Evolutionary conservation across 768 basidiomycete species (phyloP).

Genomic region (Mycena galericulata): DNA sequence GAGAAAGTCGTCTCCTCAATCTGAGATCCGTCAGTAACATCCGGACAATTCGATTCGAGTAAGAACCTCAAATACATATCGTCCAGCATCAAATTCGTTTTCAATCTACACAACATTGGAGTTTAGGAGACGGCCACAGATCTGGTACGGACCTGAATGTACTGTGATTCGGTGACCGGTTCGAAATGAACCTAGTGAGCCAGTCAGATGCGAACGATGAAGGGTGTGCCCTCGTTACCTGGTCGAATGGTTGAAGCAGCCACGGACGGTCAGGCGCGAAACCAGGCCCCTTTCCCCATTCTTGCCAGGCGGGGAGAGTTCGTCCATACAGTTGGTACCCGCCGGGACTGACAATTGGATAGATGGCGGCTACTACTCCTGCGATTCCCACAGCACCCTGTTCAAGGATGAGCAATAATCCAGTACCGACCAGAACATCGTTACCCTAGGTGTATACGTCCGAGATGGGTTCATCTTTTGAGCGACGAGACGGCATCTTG

Average conservation of each 20-base stretch:
- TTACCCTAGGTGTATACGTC: slow-evolving; percentile 71
- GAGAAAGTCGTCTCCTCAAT: slow-evolving; percentile 66
- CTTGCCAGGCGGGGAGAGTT: slow-evolving; percentile 74
- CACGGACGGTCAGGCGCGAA: slow-evolving; percentile 65
- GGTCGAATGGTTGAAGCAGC: slow-evolving; percentile 73
- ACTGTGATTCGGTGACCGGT: slow-evolving; percentile 59
- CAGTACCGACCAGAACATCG: slow-evolving; percentile 33
- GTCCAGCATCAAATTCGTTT: slow-evolving; percentile 63
- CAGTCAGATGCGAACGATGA: too few relatives aligned
- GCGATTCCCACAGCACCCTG: slow-evolving; percentile 82
- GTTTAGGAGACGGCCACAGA: neutral
- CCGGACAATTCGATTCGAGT: neutral
- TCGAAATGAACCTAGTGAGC: slow-evolving; percentile 66
- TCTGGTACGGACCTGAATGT: slow-evolving; percentile 54
- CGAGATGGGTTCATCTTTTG: slow-evolving; percentile 85
- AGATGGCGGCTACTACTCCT: slow-evolving; percentile 74
- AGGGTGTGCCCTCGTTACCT: slow-evolving; percentile 48
- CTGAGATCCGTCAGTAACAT: slow-evolving; percentile 40
- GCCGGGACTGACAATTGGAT: slow-evolving; percentile 73
- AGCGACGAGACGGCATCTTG: slow-evolving; percentile 67
- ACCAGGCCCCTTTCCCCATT: slow-evolving; percentile 65
- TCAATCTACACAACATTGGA: slow-evolving; percentile 53
- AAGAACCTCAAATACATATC: slow-evolving; percentile 66
- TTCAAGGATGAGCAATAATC: too few relatives aligned
- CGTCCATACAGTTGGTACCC: slow-evolving; percentile 75